phyloP scores from a whole-genome alignment of 1,284 basidiomycete genomes.

The Rhodotorula sp. region DNA sequence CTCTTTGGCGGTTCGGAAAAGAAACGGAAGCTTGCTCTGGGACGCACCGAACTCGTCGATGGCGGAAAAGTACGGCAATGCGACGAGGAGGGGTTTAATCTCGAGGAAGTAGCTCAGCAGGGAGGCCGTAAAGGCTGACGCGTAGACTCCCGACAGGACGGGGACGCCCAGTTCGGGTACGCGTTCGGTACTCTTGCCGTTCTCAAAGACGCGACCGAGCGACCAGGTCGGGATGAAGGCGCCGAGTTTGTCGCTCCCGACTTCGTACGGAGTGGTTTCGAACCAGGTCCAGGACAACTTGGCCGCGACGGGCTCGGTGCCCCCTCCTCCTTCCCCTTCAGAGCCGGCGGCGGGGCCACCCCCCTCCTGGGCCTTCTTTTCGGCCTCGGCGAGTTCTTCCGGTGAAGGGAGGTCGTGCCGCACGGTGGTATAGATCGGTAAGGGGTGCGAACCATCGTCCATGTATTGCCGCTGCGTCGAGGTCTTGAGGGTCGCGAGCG shows the following conservation, averaged over 20 bases:
- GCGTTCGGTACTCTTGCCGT: constrained; percentile 50
- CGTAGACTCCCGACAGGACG: constrained; percentile 53
- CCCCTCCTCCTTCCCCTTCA: constrained; percentile 2
- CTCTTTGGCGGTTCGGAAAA: neutral
- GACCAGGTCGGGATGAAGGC: constrained; percentile 55
- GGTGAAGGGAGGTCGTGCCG: constrained; percentile 47
- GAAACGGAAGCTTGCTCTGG: neutral
- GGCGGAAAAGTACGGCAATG: constrained; percentile 51
- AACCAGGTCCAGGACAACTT: constrained; percentile 51
- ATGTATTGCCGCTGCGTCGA: constrained; percentile 49
- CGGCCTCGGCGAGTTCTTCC: constrained; percentile 43
- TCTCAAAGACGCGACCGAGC: constrained; percentile 51
- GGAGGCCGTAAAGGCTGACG: constrained; percentile 54
- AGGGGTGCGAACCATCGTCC: constrained; percentile 49
- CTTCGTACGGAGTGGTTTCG: constrained; percentile 54
- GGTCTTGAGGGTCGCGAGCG: constrained; percentile 51
- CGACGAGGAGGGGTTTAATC: constrained; percentile 50
- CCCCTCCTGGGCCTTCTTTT: constrained; percentile 34
- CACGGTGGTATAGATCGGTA: constrained; percentile 54
- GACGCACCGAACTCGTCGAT: constrained; percentile 48
- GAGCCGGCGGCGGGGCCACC: too few relatives aligned
- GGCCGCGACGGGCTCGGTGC: constrained; percentile 14
- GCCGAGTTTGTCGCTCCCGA: constrained; percentile 54
- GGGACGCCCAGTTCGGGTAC: constrained; percentile 54
- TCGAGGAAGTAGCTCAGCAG: too few relatives aligned